Conservation (phyloP, 345 rosid genomes). For the Garcia nutans region DNA sequence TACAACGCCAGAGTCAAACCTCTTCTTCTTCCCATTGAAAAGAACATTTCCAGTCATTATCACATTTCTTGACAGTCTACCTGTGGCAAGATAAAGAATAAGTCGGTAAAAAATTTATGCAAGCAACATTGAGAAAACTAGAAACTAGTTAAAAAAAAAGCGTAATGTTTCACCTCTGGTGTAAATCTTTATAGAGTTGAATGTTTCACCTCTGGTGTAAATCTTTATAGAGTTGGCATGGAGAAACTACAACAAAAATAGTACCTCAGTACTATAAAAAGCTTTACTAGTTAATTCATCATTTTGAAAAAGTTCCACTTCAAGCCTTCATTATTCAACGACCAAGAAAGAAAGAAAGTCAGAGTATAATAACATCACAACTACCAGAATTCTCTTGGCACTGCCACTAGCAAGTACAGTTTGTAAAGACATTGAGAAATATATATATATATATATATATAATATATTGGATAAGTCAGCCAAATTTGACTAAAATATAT, state of each 20-base stretch:
- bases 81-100: constrained; percentile 37
- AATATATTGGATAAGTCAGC: background rate
- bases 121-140: background rate
- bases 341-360: background rate
- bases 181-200: background rate
- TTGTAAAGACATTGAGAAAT: background rate
- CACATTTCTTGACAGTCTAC: constrained; percentile 89
- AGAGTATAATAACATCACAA: background rate
- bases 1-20: constrained; percentile 59
- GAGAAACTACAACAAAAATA: background rate
- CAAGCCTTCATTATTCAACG: background rate
- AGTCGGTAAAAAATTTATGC: background rate
- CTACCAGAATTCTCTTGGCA: background rate
- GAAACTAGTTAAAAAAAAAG: background rate
- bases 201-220: background rate
- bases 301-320: background rate
- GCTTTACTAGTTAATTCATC: background rate
- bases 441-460: too few relatives aligned
- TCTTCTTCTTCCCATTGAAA: constrained; percentile 80
- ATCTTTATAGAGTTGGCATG: background rate
- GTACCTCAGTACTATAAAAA: background rate
- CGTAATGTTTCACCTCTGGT: background rate
- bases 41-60: constrained; percentile 91
- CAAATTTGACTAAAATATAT: background rate
- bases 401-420: background rate